Evolutionary conservation across 2,329 filamentous ascomycete genomes (phyloP).

Genomic region (Xylariaceae sp.): DNA sequence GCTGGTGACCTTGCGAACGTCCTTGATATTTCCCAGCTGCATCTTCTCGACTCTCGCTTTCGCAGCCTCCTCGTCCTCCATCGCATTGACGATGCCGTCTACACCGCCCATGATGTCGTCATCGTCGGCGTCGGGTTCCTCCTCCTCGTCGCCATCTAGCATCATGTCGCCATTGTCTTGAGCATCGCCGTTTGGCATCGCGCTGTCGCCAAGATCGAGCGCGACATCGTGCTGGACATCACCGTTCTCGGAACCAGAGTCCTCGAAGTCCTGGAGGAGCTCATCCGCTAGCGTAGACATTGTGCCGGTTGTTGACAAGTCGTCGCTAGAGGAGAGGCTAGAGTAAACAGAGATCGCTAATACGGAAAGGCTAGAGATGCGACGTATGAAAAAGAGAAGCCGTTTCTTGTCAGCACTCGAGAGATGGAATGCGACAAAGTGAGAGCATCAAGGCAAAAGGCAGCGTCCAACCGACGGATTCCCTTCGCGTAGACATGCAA

Average conservation of each 20-base stretch:
- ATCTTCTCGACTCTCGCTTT: constrained; percentile 80
- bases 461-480: too few relatives aligned
- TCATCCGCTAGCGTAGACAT: constrained; percentile 95
- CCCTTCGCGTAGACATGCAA: neutral
- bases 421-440: constrained; percentile 3
- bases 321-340: neutral
- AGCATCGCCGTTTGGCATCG: constrained; percentile 34
- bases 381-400: neutral
- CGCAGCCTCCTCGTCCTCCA: constrained; percentile 61
- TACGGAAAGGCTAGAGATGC: neutral
- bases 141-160: constrained; percentile 55
- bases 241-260: constrained; percentile 72
- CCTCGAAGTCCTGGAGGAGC: constrained; percentile 84
- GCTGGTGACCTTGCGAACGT: constrained; percentile 72
- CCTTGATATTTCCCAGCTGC: constrained; percentile 66
- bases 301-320: constrained; percentile 18
- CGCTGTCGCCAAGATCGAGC: constrained; percentile 41
- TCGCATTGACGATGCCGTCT: constrained; percentile 44
- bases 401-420: neutral
- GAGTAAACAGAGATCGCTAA: neutral
- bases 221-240: constrained; percentile 49
- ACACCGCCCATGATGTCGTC: constrained; percentile 50
- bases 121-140: constrained; percentile 57
- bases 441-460: neutral
- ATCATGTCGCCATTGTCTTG: constrained; percentile 45